Percentiles rank a stretch among this genome's conserved stretches.
These are phyloP conservation scores for Darksidea phi DNA, from an alignment of 495 filamentous ascomycete genomes.

Conservation along the genomic window DNA sequence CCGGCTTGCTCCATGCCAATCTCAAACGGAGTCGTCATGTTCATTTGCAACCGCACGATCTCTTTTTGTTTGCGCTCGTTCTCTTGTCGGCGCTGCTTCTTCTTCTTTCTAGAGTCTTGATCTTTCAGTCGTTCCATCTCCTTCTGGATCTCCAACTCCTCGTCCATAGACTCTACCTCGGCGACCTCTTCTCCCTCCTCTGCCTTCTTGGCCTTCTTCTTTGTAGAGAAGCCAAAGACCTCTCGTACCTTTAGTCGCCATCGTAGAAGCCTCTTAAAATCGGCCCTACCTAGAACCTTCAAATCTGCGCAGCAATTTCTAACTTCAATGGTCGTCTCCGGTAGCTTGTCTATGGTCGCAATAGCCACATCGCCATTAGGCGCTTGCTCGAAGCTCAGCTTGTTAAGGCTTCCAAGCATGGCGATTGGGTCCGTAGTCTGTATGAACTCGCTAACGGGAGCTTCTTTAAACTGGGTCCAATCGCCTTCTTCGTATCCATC, in stretches of 20 bases:
- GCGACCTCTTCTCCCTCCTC: slow-evolving; percentile 71
- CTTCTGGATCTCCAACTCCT: slow-evolving; percentile 85
- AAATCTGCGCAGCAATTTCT: slow-evolving; percentile 81
- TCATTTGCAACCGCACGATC: slow-evolving; percentile 88
- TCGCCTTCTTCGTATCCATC: slow-evolving; percentile 97
- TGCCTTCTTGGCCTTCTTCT: slow-evolving; percentile 55
- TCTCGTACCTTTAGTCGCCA: slow-evolving; percentile 91
- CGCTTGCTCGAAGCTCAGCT: slow-evolving; percentile 73
- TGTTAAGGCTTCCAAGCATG: slow-evolving; percentile 87
- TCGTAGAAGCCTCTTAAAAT: slow-evolving; percentile 87
- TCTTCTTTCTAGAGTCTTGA: slow-evolving; percentile 68
- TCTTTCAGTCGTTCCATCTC: slow-evolving; percentile 79
- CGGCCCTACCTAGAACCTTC: slow-evolving; percentile 86
- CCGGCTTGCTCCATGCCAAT: slow-evolving; percentile 92
- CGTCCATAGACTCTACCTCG: slow-evolving; percentile 84
- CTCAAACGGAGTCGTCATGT: slow-evolving; percentile 94
- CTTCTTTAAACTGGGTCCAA: slow-evolving; percentile 87
- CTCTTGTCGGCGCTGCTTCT: slow-evolving; percentile 74
- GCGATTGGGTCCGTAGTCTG: slow-evolving; percentile 92
- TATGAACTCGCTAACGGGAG: slow-evolving; percentile 86
- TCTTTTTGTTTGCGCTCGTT: slow-evolving; percentile 91
- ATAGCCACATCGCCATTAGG: slow-evolving; percentile 81
- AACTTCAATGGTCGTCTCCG: slow-evolving; percentile 92
- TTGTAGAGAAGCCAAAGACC: slow-evolving; percentile 80
- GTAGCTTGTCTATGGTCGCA: slow-evolving; percentile 77